These are phyloP conservation scores for Cotoneaster glaucophyllus DNA, from an alignment of 306 rosid genomes.

Conservation along the genomic window DNA sequence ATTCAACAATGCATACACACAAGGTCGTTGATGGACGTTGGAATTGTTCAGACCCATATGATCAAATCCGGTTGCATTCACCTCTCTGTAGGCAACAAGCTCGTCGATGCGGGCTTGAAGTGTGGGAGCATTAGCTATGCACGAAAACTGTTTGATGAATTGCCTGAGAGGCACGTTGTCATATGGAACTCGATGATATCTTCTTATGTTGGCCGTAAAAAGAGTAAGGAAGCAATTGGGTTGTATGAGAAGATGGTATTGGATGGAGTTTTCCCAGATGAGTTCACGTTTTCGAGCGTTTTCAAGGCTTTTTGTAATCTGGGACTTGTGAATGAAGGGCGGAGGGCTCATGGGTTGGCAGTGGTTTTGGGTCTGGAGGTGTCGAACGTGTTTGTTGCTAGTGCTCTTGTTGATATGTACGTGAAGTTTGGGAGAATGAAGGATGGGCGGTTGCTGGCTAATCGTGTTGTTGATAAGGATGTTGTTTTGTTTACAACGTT, in stretches of 20 bases:
- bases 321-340: slow-evolving; percentile 31
- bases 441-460: slow-evolving; percentile 42
- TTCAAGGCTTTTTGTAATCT: slow-evolving; percentile 52
- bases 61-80: slow-evolving; percentile 31
- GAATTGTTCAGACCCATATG: slow-evolving; percentile 35
- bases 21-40: slow-evolving; percentile 30
- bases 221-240: slow-evolving; percentile 41
- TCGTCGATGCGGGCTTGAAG: slow-evolving; percentile 43
- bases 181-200: slow-evolving; percentile 60
- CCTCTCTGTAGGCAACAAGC: slow-evolving; percentile 36
- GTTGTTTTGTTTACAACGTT: slow-evolving; percentile 62
- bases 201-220: slow-evolving; percentile 26
- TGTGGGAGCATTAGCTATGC: slow-evolving; percentile 42
- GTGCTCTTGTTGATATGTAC: slow-evolving; percentile 60
- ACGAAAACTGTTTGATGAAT: slow-evolving; percentile 51
- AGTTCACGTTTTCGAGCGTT: slow-evolving; percentile 50
- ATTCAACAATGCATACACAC: slow-evolving; percentile 29
- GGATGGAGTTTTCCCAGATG: slow-evolving; percentile 57
- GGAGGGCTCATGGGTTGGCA: slow-evolving; percentile 55
- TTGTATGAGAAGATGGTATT: slow-evolving; percentile 39
- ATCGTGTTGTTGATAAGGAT: slow-evolving; percentile 56
- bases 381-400: slow-evolving; percentile 49
- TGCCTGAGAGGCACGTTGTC: slow-evolving; percentile 43
- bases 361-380: slow-evolving; percentile 62
- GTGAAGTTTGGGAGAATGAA: slow-evolving; percentile 49